phyloP scores from a whole-genome alignment of 2,329 filamentous ascomycete species.

The Cladosporium sp. region DNA sequence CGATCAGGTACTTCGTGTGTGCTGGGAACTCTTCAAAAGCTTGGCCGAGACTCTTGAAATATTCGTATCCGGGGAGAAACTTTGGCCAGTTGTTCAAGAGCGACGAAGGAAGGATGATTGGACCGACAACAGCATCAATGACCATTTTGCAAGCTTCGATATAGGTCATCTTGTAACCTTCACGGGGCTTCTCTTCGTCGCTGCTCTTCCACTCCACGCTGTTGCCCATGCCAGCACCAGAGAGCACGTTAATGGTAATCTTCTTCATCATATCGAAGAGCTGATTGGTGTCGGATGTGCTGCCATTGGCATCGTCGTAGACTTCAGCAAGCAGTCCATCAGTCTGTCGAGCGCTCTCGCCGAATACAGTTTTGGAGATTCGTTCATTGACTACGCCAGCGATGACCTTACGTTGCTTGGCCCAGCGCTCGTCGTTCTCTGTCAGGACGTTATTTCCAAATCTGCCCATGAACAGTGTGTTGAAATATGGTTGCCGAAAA shows the following conservation, averaged over 20 bases:
- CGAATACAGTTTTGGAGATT: slow-evolving; percentile 29
- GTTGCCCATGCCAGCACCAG: slow-evolving; percentile 29
- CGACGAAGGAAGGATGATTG: slow-evolving; percentile 25
- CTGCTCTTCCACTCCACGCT: slow-evolving; percentile 24
- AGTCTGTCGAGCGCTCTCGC: slow-evolving; percentile 26
- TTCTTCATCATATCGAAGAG: slow-evolving; percentile 32
- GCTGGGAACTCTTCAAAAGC: slow-evolving; percentile 25
- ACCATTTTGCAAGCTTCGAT: slow-evolving; percentile 25
- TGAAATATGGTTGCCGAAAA: slow-evolving; percentile 21
- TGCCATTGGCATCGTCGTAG: slow-evolving; percentile 7
- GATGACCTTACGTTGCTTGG: slow-evolving; percentile 29
- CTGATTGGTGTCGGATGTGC: slow-evolving; percentile 18
- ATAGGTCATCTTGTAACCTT: slow-evolving; percentile 29
- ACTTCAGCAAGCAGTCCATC: slow-evolving; percentile 25
- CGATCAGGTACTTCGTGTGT: slow-evolving; percentile 21
- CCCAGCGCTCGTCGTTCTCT: slow-evolving; percentile 25
- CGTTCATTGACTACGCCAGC: slow-evolving; percentile 31
- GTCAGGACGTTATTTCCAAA: slow-evolving; percentile 28
- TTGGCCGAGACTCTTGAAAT: slow-evolving; percentile 16
- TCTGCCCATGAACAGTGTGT: slow-evolving; percentile 18
- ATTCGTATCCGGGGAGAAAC: slow-evolving; percentile 19
- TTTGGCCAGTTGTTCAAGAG: slow-evolving; percentile 22
- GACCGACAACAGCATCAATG: slow-evolving; percentile 21
- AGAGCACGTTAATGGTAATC: slow-evolving; percentile 31
- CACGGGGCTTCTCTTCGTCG: slow-evolving; percentile 20